Conservation (phyloP, 768 basidiomycete species). For the Lactifluus subvellereus region DNA sequence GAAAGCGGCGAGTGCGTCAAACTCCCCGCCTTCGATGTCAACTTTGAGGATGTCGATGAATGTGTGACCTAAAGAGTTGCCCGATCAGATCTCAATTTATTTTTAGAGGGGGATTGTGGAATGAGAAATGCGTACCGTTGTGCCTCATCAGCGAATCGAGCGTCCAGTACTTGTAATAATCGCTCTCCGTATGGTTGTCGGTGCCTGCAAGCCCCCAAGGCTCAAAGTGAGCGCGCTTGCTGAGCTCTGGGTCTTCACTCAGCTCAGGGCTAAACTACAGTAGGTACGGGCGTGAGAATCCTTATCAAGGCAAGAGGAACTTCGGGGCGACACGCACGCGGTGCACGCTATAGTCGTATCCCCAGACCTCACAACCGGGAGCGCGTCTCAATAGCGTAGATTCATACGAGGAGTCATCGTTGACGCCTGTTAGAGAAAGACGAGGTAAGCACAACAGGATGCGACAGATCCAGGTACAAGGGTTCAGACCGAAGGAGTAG, state of each 20-base stretch:
- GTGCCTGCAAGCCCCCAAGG: slow-evolving; percentile 32
- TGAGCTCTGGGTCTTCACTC: slow-evolving; percentile 29
- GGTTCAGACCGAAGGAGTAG: slow-evolving; percentile 33
- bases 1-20: slow-evolving; percentile 47
- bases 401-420: slow-evolving; percentile 47
- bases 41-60: slow-evolving; percentile 68
- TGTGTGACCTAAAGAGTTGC: slow-evolving; percentile 41
- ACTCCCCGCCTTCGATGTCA: slow-evolving; percentile 66
- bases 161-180: slow-evolving; percentile 52
- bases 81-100: background rate
- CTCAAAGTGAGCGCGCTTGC: slow-evolving; percentile 38
- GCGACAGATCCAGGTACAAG: too few relatives aligned
- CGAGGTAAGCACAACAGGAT: too few relatives aligned
- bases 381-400: slow-evolving; percentile 40
- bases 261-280: slow-evolving; percentile 40
- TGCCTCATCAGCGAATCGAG: slow-evolving; percentile 55
- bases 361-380: slow-evolving; percentile 35
- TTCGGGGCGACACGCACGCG: slow-evolving; percentile 27
- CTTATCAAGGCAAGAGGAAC: too few relatives aligned
- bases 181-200: slow-evolving; percentile 42
- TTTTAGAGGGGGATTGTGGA: background rate
- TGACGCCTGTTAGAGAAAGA: slow-evolving; percentile 33
- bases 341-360: slow-evolving; percentile 39
- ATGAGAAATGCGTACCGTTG: slow-evolving; percentile 41
- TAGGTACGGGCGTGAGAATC: background rate